Conservation (phyloP, 192 early-diverging fungal genomes). For the Dimargaris verticillata region DNA sequence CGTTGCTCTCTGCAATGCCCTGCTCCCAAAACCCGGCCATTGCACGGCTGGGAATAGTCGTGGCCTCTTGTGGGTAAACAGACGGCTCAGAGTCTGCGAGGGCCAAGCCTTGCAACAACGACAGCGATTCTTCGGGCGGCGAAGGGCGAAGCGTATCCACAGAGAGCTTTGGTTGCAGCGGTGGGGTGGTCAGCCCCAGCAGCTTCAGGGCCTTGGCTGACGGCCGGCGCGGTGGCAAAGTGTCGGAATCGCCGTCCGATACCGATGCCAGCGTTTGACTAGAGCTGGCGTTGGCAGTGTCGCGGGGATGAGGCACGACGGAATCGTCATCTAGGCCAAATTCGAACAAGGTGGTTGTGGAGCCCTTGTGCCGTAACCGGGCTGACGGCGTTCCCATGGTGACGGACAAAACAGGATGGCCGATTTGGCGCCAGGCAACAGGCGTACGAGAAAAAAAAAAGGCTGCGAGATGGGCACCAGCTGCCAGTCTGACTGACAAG, state of each 20-base stretch:
- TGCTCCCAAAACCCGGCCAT: conserved; percentile 14
- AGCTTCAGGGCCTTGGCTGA: conserved; percentile 22
- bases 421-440: too few species aligned
- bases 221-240: neutral
- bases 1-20: conserved; percentile 14
- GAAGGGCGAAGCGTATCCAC: neutral
- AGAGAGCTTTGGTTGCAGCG: neutral
- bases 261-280: too few species aligned
- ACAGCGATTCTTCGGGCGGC: neutral
- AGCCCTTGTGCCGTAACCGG: neutral
- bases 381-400: too few species aligned
- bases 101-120: conserved; percentile 13
- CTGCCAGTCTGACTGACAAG: too few species aligned
- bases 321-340: neutral
- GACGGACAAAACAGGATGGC: too few species aligned
- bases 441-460: too few species aligned
- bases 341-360: neutral
- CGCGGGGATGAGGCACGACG: neutral
- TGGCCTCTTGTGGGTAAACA: too few species aligned
- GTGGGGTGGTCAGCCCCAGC: conserved; percentile 16
- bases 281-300: neutral
- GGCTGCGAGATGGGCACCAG: too few species aligned
- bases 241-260: too few species aligned
- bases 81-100: conserved; percentile 5
- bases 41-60: conserved; percentile 12